Conservation (phyloP, 2,329 filamentous ascomycete genomes). For the Dactylellina leptospora region DNA sequence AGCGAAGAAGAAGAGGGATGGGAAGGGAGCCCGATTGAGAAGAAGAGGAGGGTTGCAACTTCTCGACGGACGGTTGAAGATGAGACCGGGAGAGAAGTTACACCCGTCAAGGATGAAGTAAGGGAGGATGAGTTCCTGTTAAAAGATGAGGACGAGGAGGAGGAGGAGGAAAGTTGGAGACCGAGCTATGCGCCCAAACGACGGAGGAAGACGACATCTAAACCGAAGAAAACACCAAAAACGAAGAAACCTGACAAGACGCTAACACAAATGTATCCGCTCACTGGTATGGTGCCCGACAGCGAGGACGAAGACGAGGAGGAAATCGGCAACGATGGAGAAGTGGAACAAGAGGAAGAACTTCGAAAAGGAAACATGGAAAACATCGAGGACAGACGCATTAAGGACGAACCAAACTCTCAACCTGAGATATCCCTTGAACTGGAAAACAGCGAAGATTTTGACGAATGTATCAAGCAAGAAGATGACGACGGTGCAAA, state of each 20-base stretch:
- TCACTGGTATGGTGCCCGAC: neutral
- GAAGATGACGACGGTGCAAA: slow-evolving; percentile 5
- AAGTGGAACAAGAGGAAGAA: neutral
- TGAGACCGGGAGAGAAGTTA: slow-evolving; percentile 1
- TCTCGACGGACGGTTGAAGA: slow-evolving; percentile 4
- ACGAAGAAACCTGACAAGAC: slow-evolving; percentile 13
- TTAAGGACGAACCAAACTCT: slow-evolving; percentile 36
- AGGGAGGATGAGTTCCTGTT: slow-evolving; percentile 9
- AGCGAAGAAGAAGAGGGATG: slow-evolving; percentile 7
- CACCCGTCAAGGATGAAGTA: neutral
- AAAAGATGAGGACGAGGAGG: slow-evolving; percentile 17
- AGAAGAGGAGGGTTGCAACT: slow-evolving; percentile 19
- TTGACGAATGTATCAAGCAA: slow-evolving; percentile 21
- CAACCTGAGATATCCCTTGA: slow-evolving; percentile 22
- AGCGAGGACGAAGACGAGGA: slow-evolving; percentile 43
- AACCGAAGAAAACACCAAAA: neutral
- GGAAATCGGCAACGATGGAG: neutral
- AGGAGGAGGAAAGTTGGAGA: slow-evolving; percentile 41
- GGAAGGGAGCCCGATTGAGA: slow-evolving; percentile 15
- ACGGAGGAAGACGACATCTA: slow-evolving; percentile 2
- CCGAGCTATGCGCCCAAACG: slow-evolving; percentile 27
- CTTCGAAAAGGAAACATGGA: slow-evolving; percentile 1
- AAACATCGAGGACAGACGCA: neutral
- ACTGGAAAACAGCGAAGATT: neutral
- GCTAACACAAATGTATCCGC: slow-evolving; percentile 46